Evolutionary conservation across 2,329 filamentous ascomycete genomes (phyloP), one percentile per base, ranked within the genome.

Genomic region (Aspergillus versicolor): DNA sequence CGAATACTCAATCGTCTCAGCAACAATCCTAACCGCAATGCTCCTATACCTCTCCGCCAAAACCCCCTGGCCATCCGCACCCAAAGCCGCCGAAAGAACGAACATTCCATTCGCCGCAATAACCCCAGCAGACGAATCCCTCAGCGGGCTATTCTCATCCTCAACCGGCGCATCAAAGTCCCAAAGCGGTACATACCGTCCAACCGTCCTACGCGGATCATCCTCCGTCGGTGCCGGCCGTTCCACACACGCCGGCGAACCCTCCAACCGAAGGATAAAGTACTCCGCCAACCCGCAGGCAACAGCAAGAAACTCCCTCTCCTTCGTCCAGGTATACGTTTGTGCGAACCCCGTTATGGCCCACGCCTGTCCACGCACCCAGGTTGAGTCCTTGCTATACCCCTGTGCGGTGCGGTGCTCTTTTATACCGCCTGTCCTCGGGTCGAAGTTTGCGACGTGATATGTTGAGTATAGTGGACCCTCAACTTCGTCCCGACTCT

Each of bases 71-170:
- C 53, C 53, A 19, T 44, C 9, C 19, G 19, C 38, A 9, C 19
- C 17, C 17, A 66, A 53, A n/a, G 45, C 46, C 54, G 62, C 59
- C 4, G 63, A 56, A 3, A 67, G 46, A 4, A 67, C 61, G 11
- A 79, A 50, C 1, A 79, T 42, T 0, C 76, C 77, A 58, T 79
- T 78, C 1, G 75, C 76, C 1, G 75, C 72, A 41, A 78, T 73
- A 5, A 77, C 70, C 0, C 74, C 77, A 4, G 76, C 77, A 0
- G 74, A 77, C 0, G 73, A 73, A 45, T 79, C 77, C 17, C 76
- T 61, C 64, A 77, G 40, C 56, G 55, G 64, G 21, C 50, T 49
- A 1, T 30, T 47, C 12, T 59, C 59, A 21, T 63, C 59, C 8
- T 44, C 42, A 4, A 60, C 48, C 1, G 63, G 63, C 5, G 63